phyloP scores from a whole-genome alignment of 2,329 filamentous ascomycete genomes.

The Pyrenochaeta sp. region DNA sequence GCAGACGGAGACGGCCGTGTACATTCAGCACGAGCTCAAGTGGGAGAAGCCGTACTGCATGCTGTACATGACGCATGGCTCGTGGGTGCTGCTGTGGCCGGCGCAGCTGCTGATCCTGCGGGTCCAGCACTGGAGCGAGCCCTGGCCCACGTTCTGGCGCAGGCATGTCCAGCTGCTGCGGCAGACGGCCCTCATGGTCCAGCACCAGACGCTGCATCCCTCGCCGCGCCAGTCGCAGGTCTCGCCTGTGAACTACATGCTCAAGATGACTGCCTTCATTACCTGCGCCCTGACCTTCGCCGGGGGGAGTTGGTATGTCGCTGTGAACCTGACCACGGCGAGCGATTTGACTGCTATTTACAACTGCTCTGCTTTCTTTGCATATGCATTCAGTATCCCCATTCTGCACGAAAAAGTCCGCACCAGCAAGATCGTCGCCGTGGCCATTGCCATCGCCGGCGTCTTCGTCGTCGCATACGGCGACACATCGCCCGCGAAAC shows the following conservation, averaged over 20 bases:
- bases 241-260: constrained; percentile 74
- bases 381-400: constrained; percentile 94
- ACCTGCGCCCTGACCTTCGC: constrained; percentile 88
- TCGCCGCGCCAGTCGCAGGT: constrained; percentile 54
- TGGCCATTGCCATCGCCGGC: constrained; percentile 84
- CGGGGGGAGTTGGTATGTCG: constrained; percentile 93
- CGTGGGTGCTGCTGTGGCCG: constrained; percentile 91
- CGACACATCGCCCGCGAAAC: constrained; percentile 65
- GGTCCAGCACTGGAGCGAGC: constrained; percentile 76
- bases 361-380: constrained; percentile 99
- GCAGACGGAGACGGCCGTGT: constrained; percentile 94
- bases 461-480: constrained; percentile 97
- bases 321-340: constrained; percentile 90
- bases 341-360: constrained; percentile 97
- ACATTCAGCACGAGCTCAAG: constrained; percentile 88
- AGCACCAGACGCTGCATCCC: constrained; percentile 76
- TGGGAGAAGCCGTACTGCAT: constrained; percentile 99
- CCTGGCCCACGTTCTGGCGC: constrained; percentile 88
- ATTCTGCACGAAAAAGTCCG: constrained; percentile 85
- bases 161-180: constrained; percentile 69
- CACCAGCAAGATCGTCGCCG: constrained; percentile 84
- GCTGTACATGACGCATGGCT: constrained; percentile 97
- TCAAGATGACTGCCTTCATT: constrained; percentile 79
- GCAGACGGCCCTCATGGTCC: constrained; percentile 82
- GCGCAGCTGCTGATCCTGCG: constrained; percentile 81